Evolutionary conservation across 495 filamentous ascomycete species (phyloP).

Genomic region (Geoglossum glabrum): DNA sequence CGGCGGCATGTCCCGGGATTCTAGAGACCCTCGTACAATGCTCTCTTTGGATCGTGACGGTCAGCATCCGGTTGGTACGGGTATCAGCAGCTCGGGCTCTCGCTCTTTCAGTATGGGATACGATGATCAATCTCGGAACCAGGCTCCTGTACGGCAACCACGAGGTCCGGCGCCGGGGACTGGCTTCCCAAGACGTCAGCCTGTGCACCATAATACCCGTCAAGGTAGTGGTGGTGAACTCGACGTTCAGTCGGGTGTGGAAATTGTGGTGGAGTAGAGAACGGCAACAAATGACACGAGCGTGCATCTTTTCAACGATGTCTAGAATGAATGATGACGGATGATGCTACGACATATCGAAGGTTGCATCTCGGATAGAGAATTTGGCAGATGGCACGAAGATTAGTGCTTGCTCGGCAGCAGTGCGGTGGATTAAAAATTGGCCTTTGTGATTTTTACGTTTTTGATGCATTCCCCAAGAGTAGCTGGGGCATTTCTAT

Average conservation of each 20-base stretch:
- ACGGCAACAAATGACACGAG: neutral
- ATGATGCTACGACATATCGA: slow-evolving; percentile 1
- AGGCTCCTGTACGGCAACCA: slow-evolving; percentile 55
- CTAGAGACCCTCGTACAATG: slow-evolving; percentile 33
- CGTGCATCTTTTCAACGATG: slow-evolving; percentile 3
- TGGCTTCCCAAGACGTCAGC: slow-evolving; percentile 51
- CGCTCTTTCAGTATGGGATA: slow-evolving; percentile 49
- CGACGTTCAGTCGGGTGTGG: slow-evolving; percentile 31
- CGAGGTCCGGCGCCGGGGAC: slow-evolving; percentile 59
- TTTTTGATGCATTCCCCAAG: neutral
- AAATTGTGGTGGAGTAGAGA: slow-evolving; percentile 23
- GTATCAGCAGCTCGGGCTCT: slow-evolving; percentile 65
- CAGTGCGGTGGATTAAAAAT: neutral
- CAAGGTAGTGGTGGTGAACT: slow-evolving; percentile 45
- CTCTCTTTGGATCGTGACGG: slow-evolving; percentile 44
- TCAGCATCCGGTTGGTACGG: slow-evolving; percentile 31
- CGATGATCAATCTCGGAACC: slow-evolving; percentile 34
- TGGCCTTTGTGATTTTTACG: neutral
- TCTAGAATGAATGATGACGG: slow-evolving; percentile 3
- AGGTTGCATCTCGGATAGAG: slow-evolving; percentile 1
- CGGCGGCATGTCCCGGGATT: slow-evolving; percentile 35
- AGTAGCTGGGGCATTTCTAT: neutral
- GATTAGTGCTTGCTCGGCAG: neutral
- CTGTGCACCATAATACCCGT: slow-evolving; percentile 61
- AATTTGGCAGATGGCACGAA: neutral